phyloP scores from a whole-genome alignment of 495 filamentous ascomycete species.

The Astrothelium subdiscretum region DNA sequence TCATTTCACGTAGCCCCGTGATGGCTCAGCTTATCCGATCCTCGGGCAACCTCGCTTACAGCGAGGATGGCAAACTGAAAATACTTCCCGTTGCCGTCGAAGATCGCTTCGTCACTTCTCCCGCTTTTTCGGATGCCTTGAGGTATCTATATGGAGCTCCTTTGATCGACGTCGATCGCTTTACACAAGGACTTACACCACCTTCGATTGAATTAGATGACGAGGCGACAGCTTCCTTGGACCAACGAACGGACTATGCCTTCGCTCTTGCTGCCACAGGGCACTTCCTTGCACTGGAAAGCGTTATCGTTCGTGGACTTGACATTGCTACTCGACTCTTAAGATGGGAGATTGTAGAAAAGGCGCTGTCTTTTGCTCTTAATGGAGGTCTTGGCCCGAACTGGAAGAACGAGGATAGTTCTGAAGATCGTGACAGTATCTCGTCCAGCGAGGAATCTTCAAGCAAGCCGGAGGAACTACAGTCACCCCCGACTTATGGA shows the following conservation, averaged over 20 bases:
- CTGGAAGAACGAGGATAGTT: conserved; percentile 11
- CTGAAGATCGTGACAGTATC: conserved; percentile 10
- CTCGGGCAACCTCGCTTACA: not conserved
- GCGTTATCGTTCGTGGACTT: conserved; percentile 16
- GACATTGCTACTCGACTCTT: conserved; percentile 18
- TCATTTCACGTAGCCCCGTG: conserved; percentile 21
- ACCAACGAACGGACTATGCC: conserved; percentile 20
- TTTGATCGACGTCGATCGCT: conserved; percentile 11
- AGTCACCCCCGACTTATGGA: conserved; percentile 11
- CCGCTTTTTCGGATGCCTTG: conserved; percentile 20
- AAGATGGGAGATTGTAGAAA: conserved; percentile 27
- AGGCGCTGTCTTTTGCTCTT: conserved; percentile 20
- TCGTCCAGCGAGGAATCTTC: conserved; percentile 15
- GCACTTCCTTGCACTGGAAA: conserved; percentile 14
- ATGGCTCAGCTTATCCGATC: conserved; percentile 15
- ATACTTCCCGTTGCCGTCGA: conserved; percentile 13
- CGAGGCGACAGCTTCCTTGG: not conserved
- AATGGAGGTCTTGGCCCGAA: conserved; percentile 13
- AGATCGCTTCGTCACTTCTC: conserved; percentile 15
- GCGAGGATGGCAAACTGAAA: conserved; percentile 4
- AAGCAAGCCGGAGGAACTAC: not conserved
- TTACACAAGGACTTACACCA: conserved; percentile 12
- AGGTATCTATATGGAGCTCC: conserved; percentile 25
- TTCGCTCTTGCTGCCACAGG: conserved; percentile 22
- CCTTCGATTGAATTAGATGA: conserved; percentile 1